A percentile compares a stretch with the other conserved stretches of the same genome.
Conservation (phyloP, 495 filamentous ascomycete genomes). For the Hypoxylon fragiforme region DNA sequence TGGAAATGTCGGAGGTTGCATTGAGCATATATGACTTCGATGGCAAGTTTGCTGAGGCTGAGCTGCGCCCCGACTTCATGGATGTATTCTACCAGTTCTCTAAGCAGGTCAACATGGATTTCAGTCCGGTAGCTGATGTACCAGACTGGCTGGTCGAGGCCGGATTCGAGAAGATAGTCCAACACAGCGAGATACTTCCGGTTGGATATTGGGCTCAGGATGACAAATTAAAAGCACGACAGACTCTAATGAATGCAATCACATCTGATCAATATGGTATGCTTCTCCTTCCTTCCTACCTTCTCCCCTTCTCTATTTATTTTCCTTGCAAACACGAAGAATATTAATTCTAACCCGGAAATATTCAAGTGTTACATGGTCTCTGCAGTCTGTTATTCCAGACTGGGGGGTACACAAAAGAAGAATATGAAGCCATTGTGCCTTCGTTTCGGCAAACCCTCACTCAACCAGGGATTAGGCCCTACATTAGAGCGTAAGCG, state of each 20-base stretch:
- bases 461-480: slow-evolving; percentile 10
- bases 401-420: slow-evolving; percentile 33
- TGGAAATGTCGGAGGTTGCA: slow-evolving; percentile 51
- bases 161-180: slow-evolving; percentile 58
- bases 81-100: slow-evolving; percentile 43
- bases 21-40: slow-evolving; percentile 57
- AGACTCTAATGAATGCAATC: slow-evolving; percentile 30
- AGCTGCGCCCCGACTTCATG: slow-evolving; percentile 45
- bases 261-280: slow-evolving; percentile 31
- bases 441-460: slow-evolving; percentile 31
- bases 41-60: slow-evolving; percentile 57
- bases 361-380: slow-evolving; percentile 17
- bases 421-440: slow-evolving; percentile 25
- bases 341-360: too few species aligned
- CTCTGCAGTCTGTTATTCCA: slow-evolving; percentile 34
- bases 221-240: slow-evolving; percentile 30
- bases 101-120: slow-evolving; percentile 44
- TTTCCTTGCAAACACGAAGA: too few species aligned
- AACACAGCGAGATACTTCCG: slow-evolving; percentile 43
- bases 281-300: background rate
- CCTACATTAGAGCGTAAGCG: slow-evolving; percentile 37
- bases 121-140: slow-evolving; percentile 40
- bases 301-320: background rate
- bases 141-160: slow-evolving; percentile 52
- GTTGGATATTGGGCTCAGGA: slow-evolving; percentile 38